phyloP scores from a whole-genome alignment of 441 rosid species.

The Rhodomyrtus psidioides region DNA sequence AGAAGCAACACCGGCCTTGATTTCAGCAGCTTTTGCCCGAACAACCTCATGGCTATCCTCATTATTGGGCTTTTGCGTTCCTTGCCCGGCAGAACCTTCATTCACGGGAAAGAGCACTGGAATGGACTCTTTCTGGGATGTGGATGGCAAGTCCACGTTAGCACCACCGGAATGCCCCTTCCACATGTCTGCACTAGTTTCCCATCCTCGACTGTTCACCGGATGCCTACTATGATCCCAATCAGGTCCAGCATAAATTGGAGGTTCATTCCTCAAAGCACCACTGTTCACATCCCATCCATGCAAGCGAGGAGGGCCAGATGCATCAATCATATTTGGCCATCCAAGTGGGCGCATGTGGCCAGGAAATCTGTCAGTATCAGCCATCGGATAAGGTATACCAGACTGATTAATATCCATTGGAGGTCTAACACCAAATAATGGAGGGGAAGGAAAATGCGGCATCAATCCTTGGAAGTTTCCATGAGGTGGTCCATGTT shows the following conservation, averaged over 20 bases:
- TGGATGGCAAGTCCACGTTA: slow-evolving; percentile 41
- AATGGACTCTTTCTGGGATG: slow-evolving; percentile 54
- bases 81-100: slow-evolving; percentile 40
- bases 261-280: slow-evolving; percentile 79
- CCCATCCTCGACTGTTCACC: slow-evolving; percentile 72
- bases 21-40: slow-evolving; percentile 32
- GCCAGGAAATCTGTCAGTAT: slow-evolving; percentile 74
- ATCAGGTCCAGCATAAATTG: slow-evolving; percentile 58
- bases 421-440: slow-evolving; percentile 80
- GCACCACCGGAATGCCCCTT: slow-evolving; percentile 73
- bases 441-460: slow-evolving; percentile 66
- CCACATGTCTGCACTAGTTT: slow-evolving; percentile 64
- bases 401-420: slow-evolving; percentile 81
- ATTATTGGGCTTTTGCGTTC: slow-evolving; percentile 25
- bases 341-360: slow-evolving; percentile 94
- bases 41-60: slow-evolving; percentile 23
- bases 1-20: slow-evolving; percentile 25
- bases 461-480: slow-evolving; percentile 75
- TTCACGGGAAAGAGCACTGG: slow-evolving; percentile 39
- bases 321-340: slow-evolving; percentile 85
- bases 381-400: slow-evolving; percentile 70
- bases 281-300: slow-evolving; percentile 87
- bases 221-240: slow-evolving; percentile 85
- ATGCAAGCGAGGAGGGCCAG: slow-evolving; percentile 78
- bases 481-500: slow-evolving; percentile 83